A percentile compares a stretch with the other conserved stretches of the same genome.
These are phyloP conservation scores for Periconia sp. DNA, from an alignment of 2,329 filamentous ascomycete species.

Conservation along the genomic window DNA sequence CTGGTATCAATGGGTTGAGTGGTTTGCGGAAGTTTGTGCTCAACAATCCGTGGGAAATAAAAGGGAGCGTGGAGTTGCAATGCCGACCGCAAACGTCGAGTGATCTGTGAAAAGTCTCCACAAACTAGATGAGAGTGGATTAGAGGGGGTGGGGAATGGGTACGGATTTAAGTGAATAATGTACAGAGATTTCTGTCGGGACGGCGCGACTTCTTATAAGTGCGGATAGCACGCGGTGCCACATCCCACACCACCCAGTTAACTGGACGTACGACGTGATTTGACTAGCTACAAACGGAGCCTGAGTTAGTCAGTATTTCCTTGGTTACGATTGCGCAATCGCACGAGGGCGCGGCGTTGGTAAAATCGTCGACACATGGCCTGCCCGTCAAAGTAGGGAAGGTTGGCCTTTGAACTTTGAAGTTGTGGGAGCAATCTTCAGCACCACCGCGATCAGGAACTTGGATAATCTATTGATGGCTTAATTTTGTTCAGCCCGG, in stretches of 20 bases:
- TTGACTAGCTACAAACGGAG: constrained; percentile 17
- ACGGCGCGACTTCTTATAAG: constrained; percentile 1
- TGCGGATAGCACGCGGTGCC: constrained; percentile 2
- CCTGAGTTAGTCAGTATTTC: constrained; percentile 27
- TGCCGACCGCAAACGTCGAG: neutral
- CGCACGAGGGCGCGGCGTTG: constrained; percentile 25
- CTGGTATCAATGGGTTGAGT: neutral
- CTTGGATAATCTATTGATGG: neutral
- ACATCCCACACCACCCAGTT: constrained; percentile 2
- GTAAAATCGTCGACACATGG: too few relatives aligned
- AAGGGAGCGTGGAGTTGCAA: neutral
- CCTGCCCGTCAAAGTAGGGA: too few relatives aligned
- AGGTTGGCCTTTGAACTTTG: too few relatives aligned
- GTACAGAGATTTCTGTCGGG: constrained; percentile 6
- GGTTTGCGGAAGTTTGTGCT: neutral
- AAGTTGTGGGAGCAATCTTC: too few relatives aligned
- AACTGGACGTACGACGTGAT: constrained; percentile 4
- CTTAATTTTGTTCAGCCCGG: neutral
- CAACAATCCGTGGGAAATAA: neutral
- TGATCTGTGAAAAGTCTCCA: neutral
- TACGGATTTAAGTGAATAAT: neutral
- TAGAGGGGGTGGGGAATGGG: neutral
- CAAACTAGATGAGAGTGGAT: neutral
- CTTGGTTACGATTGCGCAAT: constrained; percentile 43
- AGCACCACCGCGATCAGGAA: too few relatives aligned